Base-by-base conservation (phyloP, 148 eudicot species). In the Chenopodium formosanum region DNA sequence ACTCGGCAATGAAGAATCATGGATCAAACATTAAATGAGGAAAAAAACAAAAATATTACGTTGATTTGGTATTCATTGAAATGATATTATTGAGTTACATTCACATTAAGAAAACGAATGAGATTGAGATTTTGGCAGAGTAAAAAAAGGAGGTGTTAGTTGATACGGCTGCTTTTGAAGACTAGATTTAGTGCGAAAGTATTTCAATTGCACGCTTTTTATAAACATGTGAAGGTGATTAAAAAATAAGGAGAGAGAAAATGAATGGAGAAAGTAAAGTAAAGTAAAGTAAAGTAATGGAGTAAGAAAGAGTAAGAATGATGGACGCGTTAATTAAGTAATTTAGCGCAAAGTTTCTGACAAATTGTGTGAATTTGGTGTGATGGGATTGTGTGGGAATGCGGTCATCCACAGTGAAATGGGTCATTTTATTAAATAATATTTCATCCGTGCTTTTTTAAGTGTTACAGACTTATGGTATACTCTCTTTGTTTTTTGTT, bases 1-100 rank as follows among this genome's bases (percentile, higher is more conserved):
- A 56, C 70, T 25, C 27, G 31, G 1, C 20, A 27, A 74, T 23
- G 58, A 79, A 79, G 62, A 47, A 66, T 65, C 86, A 84, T 80
- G 74, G 79, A 79, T 74, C 20, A 74, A 22, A 81, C 48, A 3
- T 9, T 20, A 12, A 5, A 37, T 70, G 47, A 14, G 53, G 53
- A 50, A 50, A 12, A 50, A 50, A 50, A 2, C 14, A 50, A 7
- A 17, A 7, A 16, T 22, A 2, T 7, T 72, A 44, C 37, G 48
- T 44, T 22, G 0, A 22, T 8, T 19, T 4, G 7, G 50, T 37
- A 20, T 62, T 62, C 66, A 62, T 62, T 62, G 25, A 6, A 62
- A 7, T 5, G 5, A 25, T 62, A 20, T 5, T 14, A 20, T 5
- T 14, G 62, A 56, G 62, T 62, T 62, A 22, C 27, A 62, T 62